phyloP scores from a whole-genome alignment of 225 moss, liverwort and hornwort species.

The Lunularia cruciata region DNA sequence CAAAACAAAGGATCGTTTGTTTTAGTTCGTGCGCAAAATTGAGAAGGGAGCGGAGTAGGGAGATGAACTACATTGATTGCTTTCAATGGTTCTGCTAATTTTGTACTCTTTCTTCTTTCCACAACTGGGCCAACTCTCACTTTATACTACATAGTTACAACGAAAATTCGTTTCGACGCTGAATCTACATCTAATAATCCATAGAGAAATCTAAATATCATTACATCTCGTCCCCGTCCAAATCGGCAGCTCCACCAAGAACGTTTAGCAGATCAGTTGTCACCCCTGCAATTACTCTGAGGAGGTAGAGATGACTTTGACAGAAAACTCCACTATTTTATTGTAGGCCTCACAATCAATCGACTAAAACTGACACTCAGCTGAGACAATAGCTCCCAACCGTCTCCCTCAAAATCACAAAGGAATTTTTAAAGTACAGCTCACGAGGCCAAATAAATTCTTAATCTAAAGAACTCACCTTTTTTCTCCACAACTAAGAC shows the following conservation, averaged over 20 bases:
- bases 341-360: conserved; percentile 1
- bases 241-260: conserved; percentile 6
- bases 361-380: conserved; percentile 12
- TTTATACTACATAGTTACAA: conserved; percentile 25
- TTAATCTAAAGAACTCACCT: not conserved
- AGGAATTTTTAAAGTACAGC: conserved; percentile 16
- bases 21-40: conserved; percentile 16
- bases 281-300: conserved; percentile 9
- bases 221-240: conserved; percentile 12
- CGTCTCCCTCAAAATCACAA: conserved; percentile 17
- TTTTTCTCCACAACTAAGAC: conserved; percentile 17
- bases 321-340: not conserved
- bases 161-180: conserved; percentile 25
- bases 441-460: conserved; percentile 15
- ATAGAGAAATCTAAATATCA: conserved; percentile 11
- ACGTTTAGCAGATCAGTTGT: conserved; percentile 16
- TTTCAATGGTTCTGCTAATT: conserved; percentile 15
- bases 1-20: not conserved
- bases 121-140: conserved; percentile 23
- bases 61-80: conserved; percentile 15
- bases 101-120: conserved; percentile 19
- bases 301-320: not conserved
- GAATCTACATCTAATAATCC: conserved; percentile 18
- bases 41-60: conserved; percentile 21
- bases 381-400: conserved; percentile 11